Conservation (phyloP, 768 basidiomycete genomes). For the Chlorophyllum brunneum region DNA sequence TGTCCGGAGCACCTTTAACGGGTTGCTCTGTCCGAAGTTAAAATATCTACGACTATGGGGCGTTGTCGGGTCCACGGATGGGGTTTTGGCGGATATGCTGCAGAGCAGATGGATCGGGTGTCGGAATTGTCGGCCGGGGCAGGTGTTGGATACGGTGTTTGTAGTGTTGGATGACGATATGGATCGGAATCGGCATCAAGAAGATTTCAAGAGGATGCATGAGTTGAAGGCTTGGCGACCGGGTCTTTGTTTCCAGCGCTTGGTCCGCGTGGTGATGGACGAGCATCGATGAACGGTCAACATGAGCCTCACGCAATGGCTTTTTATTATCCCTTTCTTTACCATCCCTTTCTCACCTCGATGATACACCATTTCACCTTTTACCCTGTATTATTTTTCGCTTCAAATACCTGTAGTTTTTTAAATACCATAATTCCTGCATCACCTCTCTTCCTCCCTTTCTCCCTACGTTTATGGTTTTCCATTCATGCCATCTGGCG, state of each 20-base stretch:
- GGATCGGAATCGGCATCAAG: constrained; percentile 14
- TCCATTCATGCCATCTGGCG: not conserved
- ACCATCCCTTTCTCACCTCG: not conserved
- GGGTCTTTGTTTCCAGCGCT: constrained; percentile 9
- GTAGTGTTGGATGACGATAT: constrained; percentile 16
- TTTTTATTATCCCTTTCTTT: not conserved
- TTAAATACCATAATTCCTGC: not conserved
- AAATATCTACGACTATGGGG: constrained; percentile 22
- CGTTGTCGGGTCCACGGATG: constrained; percentile 22
- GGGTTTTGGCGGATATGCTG: constrained; percentile 26
- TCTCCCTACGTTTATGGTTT: not conserved
- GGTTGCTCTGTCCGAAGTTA: constrained; percentile 19
- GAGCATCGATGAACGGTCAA: not conserved
- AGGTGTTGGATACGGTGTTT: constrained; percentile 16
- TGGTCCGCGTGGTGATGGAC: constrained; percentile 8
- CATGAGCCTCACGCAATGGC: not conserved
- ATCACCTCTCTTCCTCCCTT: not conserved
- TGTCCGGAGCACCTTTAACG: not conserved
- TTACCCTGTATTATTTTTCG: not conserved
- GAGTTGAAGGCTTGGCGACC: constrained; percentile 5
- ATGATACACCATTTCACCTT: not conserved
- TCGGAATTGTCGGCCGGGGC: constrained; percentile 9
- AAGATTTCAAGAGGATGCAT: constrained; percentile 11
- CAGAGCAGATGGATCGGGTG: constrained; percentile 21
- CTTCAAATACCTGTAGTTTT: not conserved